Evolutionary conservation across 73 alveolate species (phyloP).

Genomic region (Paraurostyla sp.): DNA sequence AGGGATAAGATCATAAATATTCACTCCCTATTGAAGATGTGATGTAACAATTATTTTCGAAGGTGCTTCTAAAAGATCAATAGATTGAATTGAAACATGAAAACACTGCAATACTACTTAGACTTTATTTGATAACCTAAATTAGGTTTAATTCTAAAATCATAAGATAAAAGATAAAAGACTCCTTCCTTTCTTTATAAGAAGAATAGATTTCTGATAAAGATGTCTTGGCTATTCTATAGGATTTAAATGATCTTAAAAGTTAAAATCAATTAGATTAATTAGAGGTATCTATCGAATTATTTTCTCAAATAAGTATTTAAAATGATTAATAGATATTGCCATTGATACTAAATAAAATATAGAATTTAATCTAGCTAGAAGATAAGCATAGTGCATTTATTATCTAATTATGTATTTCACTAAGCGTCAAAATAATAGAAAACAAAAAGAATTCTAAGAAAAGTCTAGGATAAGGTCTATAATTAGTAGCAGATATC

Average conservation of each 20-base stretch:
- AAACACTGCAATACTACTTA: background rate
- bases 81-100: background rate
- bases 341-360: background rate
- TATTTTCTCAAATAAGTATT: background rate
- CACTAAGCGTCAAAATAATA: background rate
- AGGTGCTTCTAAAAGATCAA: background rate
- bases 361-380: background rate
- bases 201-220: slow-evolving; percentile 40
- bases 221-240: background rate
- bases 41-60: background rate
- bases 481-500: background rate
- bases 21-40: slow-evolving; percentile 34
- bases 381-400: background rate
- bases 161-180: slow-evolving; percentile 1
- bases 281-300: background rate
- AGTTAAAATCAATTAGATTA: too few species aligned
- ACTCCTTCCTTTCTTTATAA: background rate
- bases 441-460: slow-evolving; percentile 23
- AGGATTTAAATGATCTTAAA: background rate
- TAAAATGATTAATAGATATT: slow-evolving; percentile 2
- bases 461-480: background rate
- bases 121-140: background rate
- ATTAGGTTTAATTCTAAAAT: background rate
- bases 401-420: background rate
- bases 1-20: background rate